Percentiles rank a stretch among this genome's conserved stretches.
These are phyloP conservation scores for Aspergillus funiculosus DNA, from an alignment of 495 filamentous ascomycete genomes.

Conservation along the genomic window DNA sequence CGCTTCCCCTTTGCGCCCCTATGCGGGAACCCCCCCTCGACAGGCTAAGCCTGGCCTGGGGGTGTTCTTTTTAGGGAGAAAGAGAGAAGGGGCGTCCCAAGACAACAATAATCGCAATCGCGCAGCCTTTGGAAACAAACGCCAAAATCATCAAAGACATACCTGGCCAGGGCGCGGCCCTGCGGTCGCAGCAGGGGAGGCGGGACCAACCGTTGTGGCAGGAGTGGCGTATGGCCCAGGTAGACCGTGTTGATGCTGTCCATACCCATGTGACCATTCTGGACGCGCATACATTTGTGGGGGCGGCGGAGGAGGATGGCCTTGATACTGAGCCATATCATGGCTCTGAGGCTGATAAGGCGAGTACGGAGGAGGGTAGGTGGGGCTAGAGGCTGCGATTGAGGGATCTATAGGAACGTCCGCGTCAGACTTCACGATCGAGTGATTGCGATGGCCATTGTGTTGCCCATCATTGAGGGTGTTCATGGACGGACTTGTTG, in stretches of 20 bases:
- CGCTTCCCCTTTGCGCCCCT: conserved; percentile 32
- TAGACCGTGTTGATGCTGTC: conserved; percentile 56
- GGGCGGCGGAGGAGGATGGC: conserved; percentile 49
- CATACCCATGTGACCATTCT: conserved; percentile 76
- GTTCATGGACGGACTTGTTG: conserved; percentile 92
- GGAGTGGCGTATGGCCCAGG: conserved; percentile 57
- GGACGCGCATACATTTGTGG: conserved; percentile 72
- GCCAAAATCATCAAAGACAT: conserved; percentile 48
- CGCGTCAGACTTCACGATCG: conserved; percentile 84
- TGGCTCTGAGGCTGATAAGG: conserved; percentile 76
- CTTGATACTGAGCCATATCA: conserved; percentile 70
- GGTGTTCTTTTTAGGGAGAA: no score
- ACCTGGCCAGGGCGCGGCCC: conserved; percentile 66
- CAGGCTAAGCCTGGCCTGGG: no score
- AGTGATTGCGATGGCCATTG: conserved; percentile 56
- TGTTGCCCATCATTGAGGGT: conserved; percentile 67
- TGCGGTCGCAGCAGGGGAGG: conserved; percentile 54
- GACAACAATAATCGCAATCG: conserved; percentile 29
- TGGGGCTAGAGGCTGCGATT: conserved; percentile 86
- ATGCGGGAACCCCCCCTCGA: conserved; percentile 17
- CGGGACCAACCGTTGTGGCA: conserved; percentile 52
- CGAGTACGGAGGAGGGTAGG: conserved; percentile 79
- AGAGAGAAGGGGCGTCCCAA: conserved; percentile 30
- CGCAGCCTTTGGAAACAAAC: conserved; percentile 29
- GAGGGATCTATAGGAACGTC: conserved; percentile 98